These are phyloP conservation scores for Diplodia sapinea DNA, from an alignment of 2,329 filamentous ascomycete species.

Conservation along the genomic window DNA sequence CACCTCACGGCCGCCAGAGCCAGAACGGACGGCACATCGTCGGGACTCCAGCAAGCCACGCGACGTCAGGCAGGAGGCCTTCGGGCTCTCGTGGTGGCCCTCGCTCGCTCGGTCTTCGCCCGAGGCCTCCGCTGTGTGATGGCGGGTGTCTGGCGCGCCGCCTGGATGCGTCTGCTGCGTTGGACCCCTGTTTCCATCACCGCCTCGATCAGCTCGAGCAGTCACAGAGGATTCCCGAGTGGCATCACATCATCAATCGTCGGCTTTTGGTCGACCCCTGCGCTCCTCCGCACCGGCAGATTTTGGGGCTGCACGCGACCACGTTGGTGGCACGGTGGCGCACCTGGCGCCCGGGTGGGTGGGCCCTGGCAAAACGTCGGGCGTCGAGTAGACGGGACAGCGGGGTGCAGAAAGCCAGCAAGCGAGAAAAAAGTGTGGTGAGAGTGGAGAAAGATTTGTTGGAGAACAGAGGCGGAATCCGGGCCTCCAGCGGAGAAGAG, in stretches of 20 bases:
- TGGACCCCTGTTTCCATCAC: neutral
- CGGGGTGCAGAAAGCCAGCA: neutral
- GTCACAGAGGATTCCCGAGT: neutral
- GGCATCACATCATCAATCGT: neutral
- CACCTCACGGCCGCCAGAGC: neutral
- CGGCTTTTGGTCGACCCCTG: neutral
- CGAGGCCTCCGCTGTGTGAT: slow-evolving; percentile 9
- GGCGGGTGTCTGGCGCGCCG: neutral
- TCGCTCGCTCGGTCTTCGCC: neutral
- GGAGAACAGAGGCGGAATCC: slow-evolving; percentile 12
- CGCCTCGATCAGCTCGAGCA: neutral
- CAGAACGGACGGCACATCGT: slow-evolving; percentile 2
- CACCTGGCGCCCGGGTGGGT: neutral
- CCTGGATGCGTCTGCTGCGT: neutral
- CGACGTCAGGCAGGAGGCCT: slow-evolving; percentile 7
- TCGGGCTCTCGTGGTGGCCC: neutral
- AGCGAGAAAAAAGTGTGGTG: slow-evolving; percentile 11
- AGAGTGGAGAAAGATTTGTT: slow-evolving; percentile 4
- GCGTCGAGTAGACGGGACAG: neutral
- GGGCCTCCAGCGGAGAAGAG: slow-evolving; percentile 14
- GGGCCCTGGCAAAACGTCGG: slow-evolving; percentile 15
- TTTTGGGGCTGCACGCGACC: slow-evolving; percentile 21
- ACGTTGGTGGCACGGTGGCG: neutral
- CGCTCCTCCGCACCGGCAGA: slow-evolving; percentile 17
- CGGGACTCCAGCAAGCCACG: slow-evolving; percentile 17